phyloP scores from a whole-genome alignment of 208 protist species.

The Trypanosoma theileri region DNA sequence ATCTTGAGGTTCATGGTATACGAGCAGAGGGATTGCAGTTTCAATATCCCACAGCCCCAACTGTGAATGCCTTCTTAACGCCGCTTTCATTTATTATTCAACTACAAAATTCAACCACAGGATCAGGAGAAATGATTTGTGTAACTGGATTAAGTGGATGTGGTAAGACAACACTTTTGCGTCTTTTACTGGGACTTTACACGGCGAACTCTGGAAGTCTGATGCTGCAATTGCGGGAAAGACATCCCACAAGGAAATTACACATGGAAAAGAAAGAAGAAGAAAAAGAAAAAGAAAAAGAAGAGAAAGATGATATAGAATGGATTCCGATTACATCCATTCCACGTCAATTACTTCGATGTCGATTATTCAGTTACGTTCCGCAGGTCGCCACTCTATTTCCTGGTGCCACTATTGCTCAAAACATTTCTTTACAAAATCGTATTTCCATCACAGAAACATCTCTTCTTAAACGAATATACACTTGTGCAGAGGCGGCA shows the following conservation, averaged over 20 bases:
- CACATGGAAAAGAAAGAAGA: neutral
- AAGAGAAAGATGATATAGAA: neutral
- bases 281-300: neutral
- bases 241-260: neutral
- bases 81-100: slow-evolving; percentile 23
- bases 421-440: slow-evolving; percentile 76
- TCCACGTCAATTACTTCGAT: slow-evolving; percentile 41
- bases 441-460: slow-evolving; percentile 50
- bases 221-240: slow-evolving; percentile 6
- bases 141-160: slow-evolving; percentile 62
- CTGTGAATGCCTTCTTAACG: slow-evolving; percentile 47
- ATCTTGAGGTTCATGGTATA: slow-evolving; percentile 21
- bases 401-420: slow-evolving; percentile 66
- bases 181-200: slow-evolving; percentile 69
- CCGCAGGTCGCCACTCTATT: slow-evolving; percentile 72
- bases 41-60: slow-evolving; percentile 63
- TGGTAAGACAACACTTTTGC: slow-evolving; percentile 80
- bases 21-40: slow-evolving; percentile 49
- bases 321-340: slow-evolving; percentile 40
- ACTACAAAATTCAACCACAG: slow-evolving; percentile 22
- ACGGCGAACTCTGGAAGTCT: slow-evolving; percentile 13
- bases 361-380: slow-evolving; percentile 63
- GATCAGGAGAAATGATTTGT: slow-evolving; percentile 52
- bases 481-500: slow-evolving; percentile 42
- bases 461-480: slow-evolving; percentile 35